Base-by-base conservation (phyloP, 257 asterid genomes). In the Fraxinus cuspidata region DNA sequence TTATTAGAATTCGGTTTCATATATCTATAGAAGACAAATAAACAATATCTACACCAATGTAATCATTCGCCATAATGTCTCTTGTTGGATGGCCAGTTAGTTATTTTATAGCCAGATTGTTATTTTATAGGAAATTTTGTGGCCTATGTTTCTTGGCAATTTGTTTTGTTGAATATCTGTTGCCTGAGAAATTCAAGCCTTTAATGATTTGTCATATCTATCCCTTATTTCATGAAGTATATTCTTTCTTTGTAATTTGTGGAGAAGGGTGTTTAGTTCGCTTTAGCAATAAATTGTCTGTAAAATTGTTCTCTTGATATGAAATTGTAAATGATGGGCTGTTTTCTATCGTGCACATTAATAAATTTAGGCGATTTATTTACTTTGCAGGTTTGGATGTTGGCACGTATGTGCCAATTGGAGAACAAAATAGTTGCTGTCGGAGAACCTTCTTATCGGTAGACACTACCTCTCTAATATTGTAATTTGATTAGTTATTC, bases 391-490 rank as follows among this genome's bases (percentile, higher is more conserved):
- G 90, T 94, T 66, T 94, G 98, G 97, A 92, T 94, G 97, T 85
- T 94, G 71, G 97, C 97, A 76, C 97, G 98, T 31, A 91, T 94
- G 98, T 90, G 93, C 87, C 99, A 92, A 76, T 73, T 94, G 81
- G 97, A 94, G 82, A 94, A 94, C 90, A 92, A 95, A 90, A 95
- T 93, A 64, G 83, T 86, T 79, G 98, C 97, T 65, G 91, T 95
- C 32, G 99, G 99, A 75, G 99, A 92, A 83, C 96, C 98, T 88
- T 85, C 98, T 60, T 95, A 95, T 74, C 89, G 94, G 99, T 95
- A 75, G 53, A 75, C 74, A 60, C 38, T 64, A 70, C 77, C 56
- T 29, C 51, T 71, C 58, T 27, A 42, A 12, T 69, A 64, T 37
- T 73, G 4, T 28, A 64, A 40, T 73, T 66, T 18, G 28, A 12